Conservation (phyloP, 2,329 filamentous ascomycete genomes). For the Fusarium buharicum region DNA sequence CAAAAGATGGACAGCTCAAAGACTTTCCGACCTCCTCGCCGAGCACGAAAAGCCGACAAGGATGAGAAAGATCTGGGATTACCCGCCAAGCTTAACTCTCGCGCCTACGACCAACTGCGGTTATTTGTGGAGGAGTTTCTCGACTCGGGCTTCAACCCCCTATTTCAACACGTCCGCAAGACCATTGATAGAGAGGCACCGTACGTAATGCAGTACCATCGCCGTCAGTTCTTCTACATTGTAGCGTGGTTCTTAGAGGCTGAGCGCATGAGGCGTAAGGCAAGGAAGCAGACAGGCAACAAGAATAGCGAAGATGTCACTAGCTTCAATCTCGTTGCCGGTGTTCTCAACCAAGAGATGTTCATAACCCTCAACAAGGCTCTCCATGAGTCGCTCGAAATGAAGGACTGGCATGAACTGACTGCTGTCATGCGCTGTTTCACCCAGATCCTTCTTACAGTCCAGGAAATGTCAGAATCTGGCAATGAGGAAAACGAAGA, state of each 20-base stretch:
- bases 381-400: constrained; percentile 81
- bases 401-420: constrained; percentile 87
- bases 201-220: constrained; percentile 79
- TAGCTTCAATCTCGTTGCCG: constrained; percentile 87
- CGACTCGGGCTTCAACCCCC: constrained; percentile 93
- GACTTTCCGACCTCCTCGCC: constrained; percentile 84
- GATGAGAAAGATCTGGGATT: constrained; percentile 81
- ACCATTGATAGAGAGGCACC: constrained; percentile 91
- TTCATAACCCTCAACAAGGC: constrained; percentile 88
- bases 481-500: constrained; percentile 92
- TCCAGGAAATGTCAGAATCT: constrained; percentile 91
- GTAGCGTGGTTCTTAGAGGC: constrained; percentile 93
- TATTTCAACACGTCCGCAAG: constrained; percentile 85
- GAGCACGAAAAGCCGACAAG: constrained; percentile 68
- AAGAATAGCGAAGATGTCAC: constrained; percentile 66
- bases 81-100: constrained; percentile 73
- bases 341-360: constrained; percentile 92
- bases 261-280: constrained; percentile 76
- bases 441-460: constrained; percentile 90
- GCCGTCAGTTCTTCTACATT: constrained; percentile 89
- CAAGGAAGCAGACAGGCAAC: constrained; percentile 64
- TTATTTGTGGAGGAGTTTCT: constrained; percentile 92
- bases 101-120: constrained; percentile 80
- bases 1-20: constrained; percentile 92
- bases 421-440: constrained; percentile 93